Base-by-base conservation (phyloP, 768 basidiomycete species). In the Favolaschia claudopus region DNA sequence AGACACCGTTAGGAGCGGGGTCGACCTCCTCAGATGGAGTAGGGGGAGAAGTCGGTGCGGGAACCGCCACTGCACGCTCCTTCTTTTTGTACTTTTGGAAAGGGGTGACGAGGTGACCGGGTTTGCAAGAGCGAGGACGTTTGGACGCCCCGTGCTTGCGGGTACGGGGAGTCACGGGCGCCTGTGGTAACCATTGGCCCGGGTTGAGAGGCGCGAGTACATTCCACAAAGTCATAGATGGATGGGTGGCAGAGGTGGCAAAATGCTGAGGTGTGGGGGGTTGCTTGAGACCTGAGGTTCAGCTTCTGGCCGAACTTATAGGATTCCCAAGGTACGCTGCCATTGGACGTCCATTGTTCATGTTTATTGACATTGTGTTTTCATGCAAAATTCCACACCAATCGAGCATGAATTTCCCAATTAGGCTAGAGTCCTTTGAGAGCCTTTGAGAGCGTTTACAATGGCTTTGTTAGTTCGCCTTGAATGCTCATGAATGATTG, bases 321-420 rank as follows among this genome's bases (percentile, higher is more conserved):
- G 5, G 1, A 15, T 32, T 43, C 31, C 46, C n/a, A 15, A 8
- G 33, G 20, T 15, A 4, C 27, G 6, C 44, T 7, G 17, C 20
- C 34, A 45, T 46, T 58, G 58, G 51, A 20, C 32, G 4, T 20
- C 31, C 58, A 60, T 60, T 60, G 58, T 60, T 43, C 27, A 19
- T 10, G n/a, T n/a, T n/a, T n/a, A n/a, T n/a, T n/a, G n/a, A n/a
- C n/a, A n/a, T n/a, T n/a, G n/a, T n/a, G n/a, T n/a, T n/a, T n/a
- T n/a, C n/a, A n/a, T n/a, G n/a, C n/a, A n/a, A n/a, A n/a, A n/a
- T n/a, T n/a, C n/a, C n/a, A n/a, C n/a, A n/a, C n/a, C n/a, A n/a
- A n/a, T n/a, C n/a, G n/a, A n/a, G n/a, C n/a, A n/a, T n/a, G n/a
- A n/a, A n/a, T n/a, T n/a, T n/a, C n/a, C n/a, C n/a, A n/a, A n/a